Evolutionary conservation across 768 basidiomycete species (phyloP), one percentile per base, ranked within the genome.

Genomic region (Boletus tomentosulus): DNA sequence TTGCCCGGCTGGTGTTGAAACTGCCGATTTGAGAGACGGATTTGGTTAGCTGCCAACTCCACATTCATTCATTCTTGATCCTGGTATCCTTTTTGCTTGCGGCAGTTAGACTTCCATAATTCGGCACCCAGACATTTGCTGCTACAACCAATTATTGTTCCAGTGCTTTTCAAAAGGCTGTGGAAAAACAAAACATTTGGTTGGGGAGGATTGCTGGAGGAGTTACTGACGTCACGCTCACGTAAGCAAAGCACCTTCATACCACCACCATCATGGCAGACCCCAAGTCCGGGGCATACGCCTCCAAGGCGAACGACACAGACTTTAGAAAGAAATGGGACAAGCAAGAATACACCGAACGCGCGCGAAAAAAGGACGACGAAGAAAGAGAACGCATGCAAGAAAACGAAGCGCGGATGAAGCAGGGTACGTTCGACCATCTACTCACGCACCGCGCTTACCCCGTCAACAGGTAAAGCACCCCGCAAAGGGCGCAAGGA

Each of bases 251-350:
- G 5, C 9, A 45, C 43, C n/a, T 16, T 6, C 41, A 46, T 19
- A 33, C 10, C 30, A 19, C 31, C 4, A 33, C 8, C 0, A 46
- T 39, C 49, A 70, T 71, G 68, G 47, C 66, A 48, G 68, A 70
- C 56, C 2, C 43, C 43, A 70, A 64, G 46, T 56, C 67, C 27
- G 65, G 71, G 19, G 71, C 75, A 19, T 74, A 74, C 50, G 61
- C 62, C 48, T 59, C 74, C 31, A 74, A 74, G 48, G 70, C 75
- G 4, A 58, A 63, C 16, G 88, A 89, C 70, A 88, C 87, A 10
- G 86, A 88, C 69, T 89, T 89, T 61, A 74, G 93, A 46, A 87
- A 87, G 73, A 92, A 86, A 78, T 98, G 95, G 94, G 89, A 97
- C 76, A 92, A 93, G 73, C 86, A 94, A 66, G 91, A 90, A 67